Base-by-base conservation (phyloP, 2,329 filamentous ascomycete species). In the Neofusicoccum cordaticola region DNA sequence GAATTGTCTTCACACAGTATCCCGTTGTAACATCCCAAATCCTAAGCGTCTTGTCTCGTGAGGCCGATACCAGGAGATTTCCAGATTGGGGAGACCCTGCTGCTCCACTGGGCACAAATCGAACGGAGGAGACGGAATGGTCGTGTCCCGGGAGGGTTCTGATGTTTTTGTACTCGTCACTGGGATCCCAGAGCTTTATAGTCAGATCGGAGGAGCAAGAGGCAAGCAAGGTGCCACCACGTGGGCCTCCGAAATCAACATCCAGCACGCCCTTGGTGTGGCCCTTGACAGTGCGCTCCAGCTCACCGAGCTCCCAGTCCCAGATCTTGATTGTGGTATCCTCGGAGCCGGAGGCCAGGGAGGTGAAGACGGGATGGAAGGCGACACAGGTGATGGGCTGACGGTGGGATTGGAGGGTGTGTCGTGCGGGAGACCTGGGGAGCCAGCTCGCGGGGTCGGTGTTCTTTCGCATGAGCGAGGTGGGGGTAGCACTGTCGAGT, bases 251-350 rank as follows among this genome's bases (percentile, higher is more conserved):
- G 78, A 91, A 97, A 73, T 97, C 93, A 41, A 97, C 87, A 74
- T 96, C 93, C 34, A 95, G 80, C 0, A 97, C 92, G 3, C 92
- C 87, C 73, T 91, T 93, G 4, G 93, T 97, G 73, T 97, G 94
- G 1, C 92, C 93, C 75, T 97, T 97, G 65, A 97, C 85, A 0
- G 93, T 97, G 67, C 90, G 83, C 76, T 97, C 93, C 3, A 96
- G 83, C 77, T 97, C 93, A 53, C 94, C 94, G 27, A 96, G 80
- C 73, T 97, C 93, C 90, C 93, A 97, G 73, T 97, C 93, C 93
- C 93, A 97, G 63, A 97, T 93, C 73, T 97, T 97, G 76, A 98
- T 96, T 7, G 91, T 96, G 63, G 87, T 91, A 77, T 97, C 94
- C 75, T 97, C 93, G 8, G 93, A 96, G 15, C 91, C 93, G 0